Base-by-base conservation (phyloP, 1,139 yeast genomes). In the Yamadazyma diospyri region DNA sequence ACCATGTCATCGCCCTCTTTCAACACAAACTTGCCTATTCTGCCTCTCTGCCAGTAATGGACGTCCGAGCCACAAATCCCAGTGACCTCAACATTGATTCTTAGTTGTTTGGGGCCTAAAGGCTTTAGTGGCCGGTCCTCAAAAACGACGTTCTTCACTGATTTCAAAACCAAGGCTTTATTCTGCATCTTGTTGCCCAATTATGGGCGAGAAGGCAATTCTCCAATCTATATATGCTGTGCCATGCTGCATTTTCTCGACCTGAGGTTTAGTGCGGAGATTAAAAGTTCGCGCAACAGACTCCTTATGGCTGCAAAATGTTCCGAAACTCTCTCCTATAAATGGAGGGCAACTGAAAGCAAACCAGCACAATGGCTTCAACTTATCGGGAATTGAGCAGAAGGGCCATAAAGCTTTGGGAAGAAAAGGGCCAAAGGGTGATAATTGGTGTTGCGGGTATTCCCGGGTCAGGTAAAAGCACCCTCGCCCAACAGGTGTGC, bases 31-130 rank as follows among this genome's bases (percentile, higher is more conserved):
- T 77, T 73, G 12, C 95, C 95, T 50, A 86, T 83, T 40, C 71
- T 70, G 17, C 95, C 95, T 45, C 81, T 83, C 30, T 78, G 75
- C 51, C 79, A 85, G 66, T 81, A 87, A 52, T 86, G 95, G 41
- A 85, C 82, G 55, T 85, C 95, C 4, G 88, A 79, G 4, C 95
- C 95, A 57, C 96, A 87, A 41, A 87, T 80, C 32, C 96, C 96
- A 0, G 95, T 87, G 16, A 38, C 40, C 28, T 43, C 39, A 23
- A 43, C 34, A 13, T 42, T 34, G 5, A 45, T 35, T 25, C 41
- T 39, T 13, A 45, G 44, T 24, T 42, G 35, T 15, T 35, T 41
- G 7, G 48, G 43, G 11, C 31, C 23, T 25, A 43, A 37, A 5
- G 39, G 39, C 46, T 72, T 66, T 24, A 76, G 58, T 5, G 83